These are phyloP conservation scores for Aspergillus ellipticus DNA, from an alignment of 495 filamentous ascomycete species.

Conservation along the genomic window DNA sequence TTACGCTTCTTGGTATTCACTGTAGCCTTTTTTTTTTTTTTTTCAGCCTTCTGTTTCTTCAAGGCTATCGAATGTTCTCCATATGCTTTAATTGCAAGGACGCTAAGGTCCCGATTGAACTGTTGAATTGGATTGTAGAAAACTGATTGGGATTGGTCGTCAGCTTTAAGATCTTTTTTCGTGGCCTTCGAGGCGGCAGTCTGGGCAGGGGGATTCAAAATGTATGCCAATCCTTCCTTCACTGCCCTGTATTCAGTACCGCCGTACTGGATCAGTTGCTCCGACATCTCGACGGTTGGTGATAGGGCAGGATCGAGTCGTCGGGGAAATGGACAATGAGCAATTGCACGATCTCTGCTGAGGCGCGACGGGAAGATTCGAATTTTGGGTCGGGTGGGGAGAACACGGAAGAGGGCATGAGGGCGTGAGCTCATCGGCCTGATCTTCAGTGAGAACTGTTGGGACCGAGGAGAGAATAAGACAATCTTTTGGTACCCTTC, in stretches of 20 bases:
- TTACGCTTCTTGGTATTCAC: conserved; percentile 51
- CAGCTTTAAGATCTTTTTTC: conserved; percentile 39
- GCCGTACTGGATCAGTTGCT: conserved; percentile 30
- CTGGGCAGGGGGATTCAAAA: conserved; percentile 55
- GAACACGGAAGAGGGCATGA: neutral
- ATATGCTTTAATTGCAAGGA: conserved; percentile 83
- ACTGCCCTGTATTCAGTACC: conserved; percentile 59
- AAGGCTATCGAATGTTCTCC: conserved; percentile 61
- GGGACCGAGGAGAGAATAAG: neutral
- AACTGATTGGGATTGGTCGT: conserved; percentile 66
- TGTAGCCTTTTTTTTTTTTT: conserved; percentile 36
- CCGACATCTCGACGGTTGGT: neutral
- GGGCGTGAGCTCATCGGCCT: neutral
- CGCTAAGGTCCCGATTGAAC: conserved; percentile 93
- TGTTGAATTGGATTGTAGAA: conserved; percentile 99
- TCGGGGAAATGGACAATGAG: neutral
- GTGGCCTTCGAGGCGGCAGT: conserved; percentile 42
- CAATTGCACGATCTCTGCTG: neutral
- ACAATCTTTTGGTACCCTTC: too few species aligned
- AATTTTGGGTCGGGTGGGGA: neutral
- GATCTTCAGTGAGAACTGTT: neutral
- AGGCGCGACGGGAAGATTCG: neutral
- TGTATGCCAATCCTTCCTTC: conserved; percentile 65
- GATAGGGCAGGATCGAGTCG: neutral
- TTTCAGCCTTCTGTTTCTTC: conserved; percentile 33